Evolutionary conservation across 148 eudicot species (phyloP).

Genomic region (Selenicereus undatus): DNA sequence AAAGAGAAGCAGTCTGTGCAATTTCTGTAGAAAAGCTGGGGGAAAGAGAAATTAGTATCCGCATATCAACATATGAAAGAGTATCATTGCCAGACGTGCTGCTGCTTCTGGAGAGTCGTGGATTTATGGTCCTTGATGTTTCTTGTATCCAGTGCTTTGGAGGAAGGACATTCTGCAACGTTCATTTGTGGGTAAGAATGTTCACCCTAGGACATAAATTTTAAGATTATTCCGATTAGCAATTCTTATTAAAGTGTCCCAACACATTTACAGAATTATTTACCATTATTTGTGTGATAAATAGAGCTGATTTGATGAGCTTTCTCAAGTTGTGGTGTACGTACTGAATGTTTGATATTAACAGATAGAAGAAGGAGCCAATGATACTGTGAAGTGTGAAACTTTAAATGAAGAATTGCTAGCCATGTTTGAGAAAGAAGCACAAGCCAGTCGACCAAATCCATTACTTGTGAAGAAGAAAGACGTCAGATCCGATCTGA

Average conservation of each 20-base stretch:
- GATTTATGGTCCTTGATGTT: constrained; percentile 36
- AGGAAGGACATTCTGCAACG: constrained; percentile 47
- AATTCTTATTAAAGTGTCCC: neutral
- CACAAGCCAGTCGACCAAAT: neutral
- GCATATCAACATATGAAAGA: constrained; percentile 39
- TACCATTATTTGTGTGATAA: neutral
- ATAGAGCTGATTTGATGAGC: neutral
- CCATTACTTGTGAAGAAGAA: no score
- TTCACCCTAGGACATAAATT: neutral
- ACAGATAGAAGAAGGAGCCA: neutral
- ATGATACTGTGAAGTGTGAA: neutral
- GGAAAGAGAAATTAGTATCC: constrained; percentile 39
- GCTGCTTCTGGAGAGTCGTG: constrained; percentile 42
- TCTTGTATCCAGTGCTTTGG: constrained; percentile 47
- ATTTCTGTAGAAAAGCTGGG: constrained; percentile 34
- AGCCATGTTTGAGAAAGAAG: neutral
- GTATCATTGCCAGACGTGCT: constrained; percentile 39
- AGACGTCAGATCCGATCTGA: no score
- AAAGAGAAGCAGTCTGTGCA: constrained; percentile 6
- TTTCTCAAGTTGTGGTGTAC: neutral
- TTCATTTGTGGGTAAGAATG: constrained; percentile 63
- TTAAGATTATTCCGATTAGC: neutral
- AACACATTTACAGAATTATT: no score
- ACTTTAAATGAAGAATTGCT: neutral
- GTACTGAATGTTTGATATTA: neutral